Conservation (phyloP, 495 filamentous ascomycete genomes). For the Aspergillus wentii region DNA sequence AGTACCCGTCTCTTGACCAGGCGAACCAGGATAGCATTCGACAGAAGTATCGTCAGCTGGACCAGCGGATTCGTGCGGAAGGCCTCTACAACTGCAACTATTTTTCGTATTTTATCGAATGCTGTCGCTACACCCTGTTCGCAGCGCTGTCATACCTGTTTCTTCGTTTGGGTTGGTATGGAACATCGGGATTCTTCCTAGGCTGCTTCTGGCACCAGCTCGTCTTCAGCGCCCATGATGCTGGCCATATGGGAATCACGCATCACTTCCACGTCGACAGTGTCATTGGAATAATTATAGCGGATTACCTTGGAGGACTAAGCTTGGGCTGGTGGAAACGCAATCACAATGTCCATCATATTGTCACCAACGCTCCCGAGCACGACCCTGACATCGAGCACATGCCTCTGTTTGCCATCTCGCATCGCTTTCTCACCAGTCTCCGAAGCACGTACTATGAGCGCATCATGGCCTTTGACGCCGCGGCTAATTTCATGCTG, state of each 20-base stretch:
- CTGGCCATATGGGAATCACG: conserved; percentile 96
- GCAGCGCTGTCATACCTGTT: conserved; percentile 59
- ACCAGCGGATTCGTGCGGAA: conserved; percentile 64
- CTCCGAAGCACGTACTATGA: conserved; percentile 89
- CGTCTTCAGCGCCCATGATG: conserved; percentile 93
- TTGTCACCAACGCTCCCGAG: conserved; percentile 93
- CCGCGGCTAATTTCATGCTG: conserved; percentile 64
- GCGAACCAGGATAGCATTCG: conserved; percentile 75
- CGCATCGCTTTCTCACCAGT: conserved; percentile 73
- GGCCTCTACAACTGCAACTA: conserved; percentile 87
- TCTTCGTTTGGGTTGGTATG: conserved; percentile 70
- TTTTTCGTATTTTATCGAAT: conserved; percentile 71
- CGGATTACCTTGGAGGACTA: conserved; percentile 86
- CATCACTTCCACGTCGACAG: conserved; percentile 80
- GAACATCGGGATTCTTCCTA: conserved; percentile 66
- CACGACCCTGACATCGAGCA: conserved; percentile 98
- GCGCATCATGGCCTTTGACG: conserved; percentile 78
- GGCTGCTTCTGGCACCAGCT: conserved; percentile 94
- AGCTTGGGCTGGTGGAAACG: conserved; percentile 96
- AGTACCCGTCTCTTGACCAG: conserved; percentile 76
- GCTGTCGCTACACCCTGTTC: conserved; percentile 69
- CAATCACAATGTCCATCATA: conserved; percentile 97
- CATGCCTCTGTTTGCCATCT: conserved; percentile 91
- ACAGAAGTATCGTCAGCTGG: conserved; percentile 70
- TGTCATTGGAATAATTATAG: conserved; percentile 83